Conservation (phyloP, 2,329 filamentous ascomycete genomes). For the Arthrobotrys conoides region DNA sequence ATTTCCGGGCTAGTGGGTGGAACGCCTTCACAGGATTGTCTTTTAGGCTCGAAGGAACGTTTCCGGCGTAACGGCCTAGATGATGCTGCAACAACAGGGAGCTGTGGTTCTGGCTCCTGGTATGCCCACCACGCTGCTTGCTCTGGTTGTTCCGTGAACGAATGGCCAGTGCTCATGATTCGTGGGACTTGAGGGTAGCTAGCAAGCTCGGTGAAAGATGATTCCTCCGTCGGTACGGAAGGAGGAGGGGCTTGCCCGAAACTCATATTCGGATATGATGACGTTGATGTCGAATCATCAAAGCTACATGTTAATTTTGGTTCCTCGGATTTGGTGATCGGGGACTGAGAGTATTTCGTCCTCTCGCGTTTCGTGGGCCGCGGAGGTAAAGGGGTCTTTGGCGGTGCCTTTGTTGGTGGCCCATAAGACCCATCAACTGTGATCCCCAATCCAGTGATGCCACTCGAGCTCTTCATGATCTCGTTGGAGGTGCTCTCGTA, state of each 20-base stretch:
- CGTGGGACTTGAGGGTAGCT: conserved; percentile 57
- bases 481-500: conserved; percentile 35
- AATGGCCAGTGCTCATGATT: conserved; percentile 57
- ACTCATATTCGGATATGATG: conserved; percentile 51
- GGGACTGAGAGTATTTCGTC: conserved; percentile 58
- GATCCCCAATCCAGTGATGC: conserved; percentile 54
- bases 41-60: conserved; percentile 51
- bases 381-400: conserved; percentile 38
- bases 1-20: conserved; percentile 45
- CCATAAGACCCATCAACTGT: conserved; percentile 52
- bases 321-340: conserved; percentile 37
- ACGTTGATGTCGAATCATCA: conserved; percentile 61
- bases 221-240: conserved; percentile 36
- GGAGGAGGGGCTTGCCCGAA: conserved; percentile 59
- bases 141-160: conserved; percentile 53
- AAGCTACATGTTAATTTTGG: conserved; percentile 58
- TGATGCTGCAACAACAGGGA: conserved; percentile 35
- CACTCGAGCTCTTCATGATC: conserved; percentile 50
- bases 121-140: conserved; percentile 57
- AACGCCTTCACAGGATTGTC: conserved; percentile 35
- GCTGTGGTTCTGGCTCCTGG: conserved; percentile 44
- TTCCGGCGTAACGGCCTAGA: conserved; percentile 50
- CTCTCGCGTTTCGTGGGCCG: conserved; percentile 53
- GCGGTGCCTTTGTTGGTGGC: conserved; percentile 45
- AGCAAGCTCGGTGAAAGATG: conserved; percentile 55